Percentiles rank a stretch among this genome's conserved stretches.
These are phyloP conservation scores for Debaryomyces udenii DNA, from an alignment of 1,139 yeast genomes.

Conservation along the genomic window DNA sequence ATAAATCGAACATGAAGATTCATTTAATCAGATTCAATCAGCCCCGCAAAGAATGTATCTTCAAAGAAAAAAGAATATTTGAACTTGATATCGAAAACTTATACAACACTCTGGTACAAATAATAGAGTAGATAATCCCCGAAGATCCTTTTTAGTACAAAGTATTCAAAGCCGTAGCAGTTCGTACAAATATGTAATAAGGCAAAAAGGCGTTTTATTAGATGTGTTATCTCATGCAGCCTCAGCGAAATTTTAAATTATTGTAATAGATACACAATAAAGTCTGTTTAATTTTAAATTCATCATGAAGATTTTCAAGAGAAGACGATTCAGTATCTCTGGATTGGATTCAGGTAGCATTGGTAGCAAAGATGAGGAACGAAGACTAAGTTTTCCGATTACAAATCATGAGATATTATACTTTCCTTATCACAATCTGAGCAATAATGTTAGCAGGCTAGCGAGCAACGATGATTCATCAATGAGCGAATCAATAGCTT, in stretches of 20 bases:
- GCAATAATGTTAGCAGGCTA: neutral
- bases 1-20: conserved; percentile 47
- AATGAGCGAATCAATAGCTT: conserved; percentile 18
- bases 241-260: no score
- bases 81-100: conserved; percentile 7
- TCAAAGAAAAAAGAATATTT: conserved; percentile 6
- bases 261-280: no score
- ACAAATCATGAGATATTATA: conserved; percentile 4
- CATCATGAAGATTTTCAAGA: conserved; percentile 6
- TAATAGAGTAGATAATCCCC: neutral
- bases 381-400: conserved; percentile 2
- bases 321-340: conserved; percentile 6
- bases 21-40: conserved; percentile 25
- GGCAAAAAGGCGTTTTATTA: no score
- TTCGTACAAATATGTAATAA: no score
- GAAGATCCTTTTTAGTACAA: neutral
- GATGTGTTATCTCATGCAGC: no score
- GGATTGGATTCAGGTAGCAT: neutral
- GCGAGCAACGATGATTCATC: conserved; percentile 3
- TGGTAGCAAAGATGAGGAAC: conserved; percentile 2
- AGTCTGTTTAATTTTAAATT: no score
- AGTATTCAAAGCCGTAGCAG: neutral
- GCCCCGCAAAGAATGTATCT: conserved; percentile 6
- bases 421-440: neutral
- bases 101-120: conserved; percentile 4